phyloP scores from a whole-genome alignment of 2,329 filamentous ascomycete species.

The Anthostomella pinea region DNA sequence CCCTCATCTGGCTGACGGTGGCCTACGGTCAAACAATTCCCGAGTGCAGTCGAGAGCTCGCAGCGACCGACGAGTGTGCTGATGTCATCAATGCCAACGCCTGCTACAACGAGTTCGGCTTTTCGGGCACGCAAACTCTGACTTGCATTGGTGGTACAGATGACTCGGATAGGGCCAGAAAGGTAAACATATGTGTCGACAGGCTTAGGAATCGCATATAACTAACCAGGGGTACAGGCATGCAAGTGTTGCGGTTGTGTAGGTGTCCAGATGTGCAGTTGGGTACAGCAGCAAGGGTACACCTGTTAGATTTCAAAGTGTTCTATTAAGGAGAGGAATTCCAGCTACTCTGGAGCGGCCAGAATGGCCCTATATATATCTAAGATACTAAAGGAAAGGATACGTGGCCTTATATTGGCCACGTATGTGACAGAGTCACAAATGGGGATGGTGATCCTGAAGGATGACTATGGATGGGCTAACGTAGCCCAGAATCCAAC shows the following conservation, averaged over 20 bases:
- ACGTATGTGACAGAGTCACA: too few species aligned
- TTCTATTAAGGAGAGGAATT: too few species aligned
- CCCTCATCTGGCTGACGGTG: slow-evolving; percentile 21
- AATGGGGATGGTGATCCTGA: too few species aligned
- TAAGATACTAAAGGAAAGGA: too few species aligned
- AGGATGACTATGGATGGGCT: too few species aligned
- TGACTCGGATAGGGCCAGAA: slow-evolving; percentile 31
- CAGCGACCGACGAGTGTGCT: slow-evolving; percentile 36
- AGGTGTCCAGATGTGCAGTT: slow-evolving; percentile 35
- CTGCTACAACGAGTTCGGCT: slow-evolving; percentile 40
- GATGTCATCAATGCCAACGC: slow-evolving; percentile 39
- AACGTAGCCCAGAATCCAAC: too few species aligned
- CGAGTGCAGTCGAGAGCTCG: slow-evolving; percentile 34
- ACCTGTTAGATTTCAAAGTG: too few species aligned
- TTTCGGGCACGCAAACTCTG: slow-evolving; percentile 32
- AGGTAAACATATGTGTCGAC: slow-evolving; percentile 21
- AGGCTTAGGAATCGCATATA: slow-evolving; percentile 1
- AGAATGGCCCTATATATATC: too few species aligned
- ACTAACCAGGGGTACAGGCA: slow-evolving; percentile 19
- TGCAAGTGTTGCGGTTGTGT: slow-evolving; percentile 39
- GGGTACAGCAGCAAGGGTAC: slow-evolving; percentile 30
- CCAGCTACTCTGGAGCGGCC: too few species aligned
- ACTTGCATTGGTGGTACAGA: slow-evolving; percentile 35
- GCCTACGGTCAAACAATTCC: slow-evolving; percentile 26
- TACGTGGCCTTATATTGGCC: too few species aligned